A percentile compares a stretch with the other conserved stretches of the same genome.
Evolutionary conservation across 108 stramenopile species (phyloP).

Genomic region (Fistulifera solaris): DNA sequence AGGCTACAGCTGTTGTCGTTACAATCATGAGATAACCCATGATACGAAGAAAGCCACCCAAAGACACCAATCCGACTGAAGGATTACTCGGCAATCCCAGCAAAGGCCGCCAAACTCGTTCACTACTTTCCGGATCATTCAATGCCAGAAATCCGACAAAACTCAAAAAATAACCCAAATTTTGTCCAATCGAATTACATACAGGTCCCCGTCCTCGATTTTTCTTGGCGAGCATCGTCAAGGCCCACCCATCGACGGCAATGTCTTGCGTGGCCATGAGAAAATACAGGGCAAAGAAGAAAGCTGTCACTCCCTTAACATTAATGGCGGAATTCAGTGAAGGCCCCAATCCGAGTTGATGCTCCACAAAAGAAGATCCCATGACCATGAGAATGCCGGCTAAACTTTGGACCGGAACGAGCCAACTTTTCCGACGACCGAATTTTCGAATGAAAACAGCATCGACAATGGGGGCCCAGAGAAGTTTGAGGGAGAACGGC

Average conservation of each 20-base stretch:
- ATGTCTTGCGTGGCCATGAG: conserved; percentile 99
- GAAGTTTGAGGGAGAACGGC: conserved; percentile 96
- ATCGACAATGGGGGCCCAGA: conserved; percentile 99
- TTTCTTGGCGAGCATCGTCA: conserved; percentile 93
- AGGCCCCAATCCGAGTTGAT: conserved; percentile 48
- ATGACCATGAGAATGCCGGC: conserved; percentile 81
- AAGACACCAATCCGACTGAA: conserved; percentile 57
- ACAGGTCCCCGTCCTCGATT: conserved; percentile 93
- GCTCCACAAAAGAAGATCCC: conserved; percentile 76
- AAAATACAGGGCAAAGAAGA: conserved; percentile 94
- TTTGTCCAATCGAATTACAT: conserved; percentile 96
- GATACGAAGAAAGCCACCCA: conserved; percentile 83
- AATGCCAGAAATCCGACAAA: conserved; percentile 97
- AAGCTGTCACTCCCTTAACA: conserved; percentile 75
- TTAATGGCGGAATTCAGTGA: conserved; percentile 13
- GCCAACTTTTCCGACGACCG: conserved; percentile 95
- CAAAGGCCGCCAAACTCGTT: conserved; percentile 68
- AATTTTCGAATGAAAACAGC: conserved; percentile 76
- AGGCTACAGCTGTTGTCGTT: conserved; percentile 80
- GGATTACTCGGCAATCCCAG: conserved; percentile 53
- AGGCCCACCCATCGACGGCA: conserved; percentile 99
- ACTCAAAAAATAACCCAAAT: conserved; percentile 89
- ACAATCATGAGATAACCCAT: conserved; percentile 91
- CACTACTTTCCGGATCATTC: conserved; percentile 84
- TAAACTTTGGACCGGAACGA: conserved; percentile 92